phyloP scores from a whole-genome alignment of 2,329 filamentous ascomycete genomes.

The Fusarium ambrosium region DNA sequence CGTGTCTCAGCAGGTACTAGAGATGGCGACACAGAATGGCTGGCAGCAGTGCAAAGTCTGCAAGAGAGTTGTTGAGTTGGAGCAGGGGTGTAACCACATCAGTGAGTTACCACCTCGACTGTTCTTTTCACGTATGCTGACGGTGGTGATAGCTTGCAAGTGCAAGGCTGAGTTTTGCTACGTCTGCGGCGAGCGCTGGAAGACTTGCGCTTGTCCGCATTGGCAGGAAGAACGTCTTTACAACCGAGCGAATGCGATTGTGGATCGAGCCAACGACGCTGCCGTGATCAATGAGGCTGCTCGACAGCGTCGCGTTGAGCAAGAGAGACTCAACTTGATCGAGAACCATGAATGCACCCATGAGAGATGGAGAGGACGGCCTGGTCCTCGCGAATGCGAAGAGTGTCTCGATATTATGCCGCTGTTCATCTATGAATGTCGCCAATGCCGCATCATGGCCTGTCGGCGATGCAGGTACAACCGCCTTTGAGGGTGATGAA shows the following conservation, averaged over 20 bases:
- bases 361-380: constrained; percentile 51
- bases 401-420: constrained; percentile 58
- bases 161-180: constrained; percentile 66
- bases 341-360: constrained; percentile 58
- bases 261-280: constrained; percentile 39
- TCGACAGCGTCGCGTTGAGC: neutral
- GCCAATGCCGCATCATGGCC: constrained; percentile 58
- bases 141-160: constrained; percentile 54
- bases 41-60: constrained; percentile 67
- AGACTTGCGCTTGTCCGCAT: constrained; percentile 53
- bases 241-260: constrained; percentile 49
- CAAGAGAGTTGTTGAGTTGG: constrained; percentile 61
- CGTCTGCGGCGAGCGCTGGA: constrained; percentile 59
- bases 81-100: constrained; percentile 68
- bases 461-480: constrained; percentile 63
- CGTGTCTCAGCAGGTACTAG: constrained; percentile 55
- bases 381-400: constrained; percentile 56
- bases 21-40: constrained; percentile 55
- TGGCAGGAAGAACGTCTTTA: constrained; percentile 55
- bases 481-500: constrained; percentile 39
- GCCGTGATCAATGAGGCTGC: neutral
- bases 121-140: neutral
- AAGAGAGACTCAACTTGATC: constrained; percentile 15
- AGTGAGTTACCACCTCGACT: constrained; percentile 56
- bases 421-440: constrained; percentile 62